Evolutionary conservation across 2,329 filamentous ascomycete genomes (phyloP).

Genomic region (Neoascochyta sp.): DNA sequence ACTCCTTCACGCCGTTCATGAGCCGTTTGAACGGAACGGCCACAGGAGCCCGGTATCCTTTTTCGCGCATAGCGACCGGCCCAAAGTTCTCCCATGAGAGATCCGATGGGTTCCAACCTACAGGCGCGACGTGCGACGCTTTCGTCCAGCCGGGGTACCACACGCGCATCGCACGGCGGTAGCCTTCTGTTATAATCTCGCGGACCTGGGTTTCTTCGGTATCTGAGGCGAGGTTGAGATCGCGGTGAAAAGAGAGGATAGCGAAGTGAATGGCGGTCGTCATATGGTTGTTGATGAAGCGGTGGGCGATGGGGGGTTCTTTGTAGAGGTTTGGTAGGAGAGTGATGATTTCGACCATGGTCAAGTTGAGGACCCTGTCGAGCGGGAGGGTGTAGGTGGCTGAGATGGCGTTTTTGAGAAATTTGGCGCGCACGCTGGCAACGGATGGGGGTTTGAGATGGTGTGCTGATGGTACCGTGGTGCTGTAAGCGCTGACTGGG

Average conservation of each 20-base stretch:
- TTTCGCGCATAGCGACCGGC: slow-evolving; percentile 3
- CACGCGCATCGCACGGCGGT: slow-evolving; percentile 17
- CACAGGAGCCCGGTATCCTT: slow-evolving; percentile 1
- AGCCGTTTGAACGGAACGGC: slow-evolving; percentile 18
- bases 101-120: slow-evolving; percentile 5
- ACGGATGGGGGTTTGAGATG: too few relatives aligned
- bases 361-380: slow-evolving; percentile 11
- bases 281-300: slow-evolving; percentile 16
- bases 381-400: slow-evolving; percentile 4
- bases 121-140: slow-evolving; percentile 3
- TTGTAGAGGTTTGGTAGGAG: slow-evolving; percentile 18
- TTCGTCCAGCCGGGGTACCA: slow-evolving; percentile 7
- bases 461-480: too few relatives aligned
- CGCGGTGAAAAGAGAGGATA: slow-evolving; percentile 14
- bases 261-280: slow-evolving; percentile 10
- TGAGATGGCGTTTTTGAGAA: background rate
- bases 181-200: slow-evolving; percentile 11
- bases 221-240: slow-evolving; percentile 3
- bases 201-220: slow-evolving; percentile 6
- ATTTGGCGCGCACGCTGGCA: too few relatives aligned
- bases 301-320: slow-evolving; percentile 5
- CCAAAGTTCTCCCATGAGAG: slow-evolving; percentile 7
- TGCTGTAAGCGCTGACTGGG: too few relatives aligned
- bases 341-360: slow-evolving; percentile 15
- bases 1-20: slow-evolving; percentile 13